Evolutionary conservation across 208 protist genomes (phyloP).

Genomic region (Acanthamoeba healyi): DNA sequence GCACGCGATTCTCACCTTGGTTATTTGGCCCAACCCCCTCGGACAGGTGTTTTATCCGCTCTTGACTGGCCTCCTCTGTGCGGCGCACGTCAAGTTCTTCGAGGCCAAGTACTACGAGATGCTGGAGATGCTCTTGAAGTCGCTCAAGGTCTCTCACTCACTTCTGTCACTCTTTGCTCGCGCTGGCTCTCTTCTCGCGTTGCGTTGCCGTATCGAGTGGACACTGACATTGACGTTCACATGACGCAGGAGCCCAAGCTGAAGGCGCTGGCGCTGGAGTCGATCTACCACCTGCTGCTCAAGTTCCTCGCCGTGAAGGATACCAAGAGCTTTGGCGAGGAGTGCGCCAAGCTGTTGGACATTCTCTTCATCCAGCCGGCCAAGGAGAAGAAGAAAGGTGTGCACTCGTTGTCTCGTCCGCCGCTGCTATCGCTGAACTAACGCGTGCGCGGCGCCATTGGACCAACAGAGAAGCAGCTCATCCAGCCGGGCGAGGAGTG

Average conservation of each 20-base stretch:
- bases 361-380: constrained; percentile 58
- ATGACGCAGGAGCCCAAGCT: constrained; percentile 43
- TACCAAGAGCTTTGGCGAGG: constrained; percentile 66
- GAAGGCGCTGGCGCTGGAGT: constrained; percentile 58
- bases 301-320: constrained; percentile 68
- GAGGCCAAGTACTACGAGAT: constrained; percentile 58
- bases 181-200: not conserved
- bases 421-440: not conserved
- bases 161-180: not conserved
- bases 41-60: constrained; percentile 67
- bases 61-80: constrained; percentile 61
- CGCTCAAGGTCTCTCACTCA: constrained; percentile 49
- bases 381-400: constrained; percentile 60
- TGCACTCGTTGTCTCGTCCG: not conserved
- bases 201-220: not conserved
- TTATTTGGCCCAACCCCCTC: not conserved
- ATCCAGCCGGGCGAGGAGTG: constrained; percentile 67
- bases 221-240: no score
- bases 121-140: constrained; percentile 60
- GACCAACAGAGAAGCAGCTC: constrained; percentile 53
- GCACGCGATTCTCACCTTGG: no score
- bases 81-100: constrained; percentile 44
- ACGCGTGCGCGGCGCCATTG: not conserved
- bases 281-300: constrained; percentile 68
- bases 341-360: constrained; percentile 42